Evolutionary conservation across 352 stramenopile species (phyloP).

Genomic region (Phytophthora podocarpi): DNA sequence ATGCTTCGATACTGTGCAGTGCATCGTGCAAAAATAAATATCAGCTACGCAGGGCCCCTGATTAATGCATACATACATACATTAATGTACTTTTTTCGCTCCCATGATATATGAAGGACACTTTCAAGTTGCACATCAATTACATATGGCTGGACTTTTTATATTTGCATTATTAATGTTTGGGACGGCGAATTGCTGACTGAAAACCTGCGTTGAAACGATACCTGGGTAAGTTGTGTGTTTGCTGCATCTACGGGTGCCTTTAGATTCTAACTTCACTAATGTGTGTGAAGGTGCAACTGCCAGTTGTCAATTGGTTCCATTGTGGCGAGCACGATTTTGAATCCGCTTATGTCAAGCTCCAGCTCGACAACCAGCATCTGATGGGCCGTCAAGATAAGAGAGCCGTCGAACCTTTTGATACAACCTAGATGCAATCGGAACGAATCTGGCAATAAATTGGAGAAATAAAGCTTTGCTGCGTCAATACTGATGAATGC

Average conservation of each 20-base stretch:
- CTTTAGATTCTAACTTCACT: no score
- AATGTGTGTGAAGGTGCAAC: no score
- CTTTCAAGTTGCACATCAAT: no score
- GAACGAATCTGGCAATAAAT: background rate
- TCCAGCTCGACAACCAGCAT: slow-evolving; percentile 1
- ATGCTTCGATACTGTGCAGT: no score
- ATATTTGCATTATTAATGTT: slow-evolving; percentile 2
- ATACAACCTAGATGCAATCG: background rate
- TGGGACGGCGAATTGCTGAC: no score
- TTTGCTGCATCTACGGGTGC: no score
- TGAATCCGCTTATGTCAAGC: slow-evolving; percentile 5
- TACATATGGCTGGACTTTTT: no score
- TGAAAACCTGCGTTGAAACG: no score
- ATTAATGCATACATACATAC: slow-evolving; percentile 11
- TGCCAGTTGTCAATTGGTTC: no score
- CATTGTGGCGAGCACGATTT: slow-evolving; percentile 3
- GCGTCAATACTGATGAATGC: slow-evolving; percentile 1
- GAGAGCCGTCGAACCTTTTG: background rate
- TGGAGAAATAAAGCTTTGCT: background rate
- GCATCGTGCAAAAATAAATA: no score
- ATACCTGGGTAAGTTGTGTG: no score
- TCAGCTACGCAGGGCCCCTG: background rate
- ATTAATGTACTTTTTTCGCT: slow-evolving; percentile 3
- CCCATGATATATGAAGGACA: slow-evolving; percentile 4
- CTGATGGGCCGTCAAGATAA: slow-evolving; percentile 11